phyloP scores from a whole-genome alignment of 2,329 filamentous ascomycete species.

The Xylaria sp. region DNA sequence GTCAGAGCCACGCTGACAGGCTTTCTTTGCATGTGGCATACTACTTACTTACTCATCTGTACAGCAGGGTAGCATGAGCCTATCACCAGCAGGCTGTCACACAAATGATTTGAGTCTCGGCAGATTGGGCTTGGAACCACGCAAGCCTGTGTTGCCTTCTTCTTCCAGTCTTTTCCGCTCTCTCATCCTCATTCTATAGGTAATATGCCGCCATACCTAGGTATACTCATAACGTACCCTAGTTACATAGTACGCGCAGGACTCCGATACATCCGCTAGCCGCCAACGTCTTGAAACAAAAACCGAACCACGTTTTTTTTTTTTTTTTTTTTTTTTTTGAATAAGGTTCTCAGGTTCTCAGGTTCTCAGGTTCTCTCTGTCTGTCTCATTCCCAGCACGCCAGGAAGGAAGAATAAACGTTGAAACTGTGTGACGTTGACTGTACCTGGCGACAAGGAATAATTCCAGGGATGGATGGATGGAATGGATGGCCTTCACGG shows the following conservation, averaged over 20 bases:
- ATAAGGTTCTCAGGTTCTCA: no score
- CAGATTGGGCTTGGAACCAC: slow-evolving; percentile 15
- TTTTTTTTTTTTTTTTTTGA: no score
- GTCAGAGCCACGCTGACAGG: slow-evolving; percentile 32
- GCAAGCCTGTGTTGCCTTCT: neutral
- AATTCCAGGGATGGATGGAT: neutral
- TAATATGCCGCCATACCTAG: neutral
- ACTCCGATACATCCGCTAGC: slow-evolving; percentile 15
- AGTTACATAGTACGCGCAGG: slow-evolving; percentile 2
- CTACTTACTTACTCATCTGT: neutral
- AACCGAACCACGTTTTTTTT: slow-evolving; percentile 21
- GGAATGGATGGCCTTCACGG: neutral
- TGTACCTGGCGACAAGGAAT: neutral
- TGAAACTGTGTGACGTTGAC: slow-evolving; percentile 12
- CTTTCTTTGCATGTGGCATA: slow-evolving; percentile 29
- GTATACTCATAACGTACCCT: slow-evolving; percentile 2
- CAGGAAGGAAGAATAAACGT: slow-evolving; percentile 18
- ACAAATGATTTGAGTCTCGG: slow-evolving; percentile 18
- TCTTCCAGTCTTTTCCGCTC: neutral
- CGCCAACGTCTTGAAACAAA: neutral
- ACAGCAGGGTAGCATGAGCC: slow-evolving; percentile 22
- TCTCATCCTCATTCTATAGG: neutral
- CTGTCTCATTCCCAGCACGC: no score
- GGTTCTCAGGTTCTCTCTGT: no score
- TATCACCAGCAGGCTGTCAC: slow-evolving; percentile 19